These are phyloP conservation scores for Yamadazyma paraphyllophila DNA, from an alignment of 805 yeast species.

Conservation along the genomic window DNA sequence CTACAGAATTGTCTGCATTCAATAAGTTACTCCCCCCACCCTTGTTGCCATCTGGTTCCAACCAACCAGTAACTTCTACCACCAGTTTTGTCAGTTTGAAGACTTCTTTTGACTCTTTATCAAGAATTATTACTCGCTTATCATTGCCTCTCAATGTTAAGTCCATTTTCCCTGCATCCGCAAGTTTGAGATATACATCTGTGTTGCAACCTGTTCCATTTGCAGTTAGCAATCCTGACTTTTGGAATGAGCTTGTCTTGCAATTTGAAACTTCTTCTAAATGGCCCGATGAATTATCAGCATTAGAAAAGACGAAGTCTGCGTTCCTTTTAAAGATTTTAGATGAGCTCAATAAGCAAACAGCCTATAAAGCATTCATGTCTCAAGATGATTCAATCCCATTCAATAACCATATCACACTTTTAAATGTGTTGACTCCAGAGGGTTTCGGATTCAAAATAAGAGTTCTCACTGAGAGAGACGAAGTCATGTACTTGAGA, in stretches of 20 bases:
- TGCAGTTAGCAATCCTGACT: conserved; percentile 71
- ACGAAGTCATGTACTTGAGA: conserved; percentile 68
- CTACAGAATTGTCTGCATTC: conserved; percentile 43
- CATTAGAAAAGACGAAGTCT: conserved; percentile 85
- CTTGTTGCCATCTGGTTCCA: conserved; percentile 53
- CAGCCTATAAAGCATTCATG: conserved; percentile 56
- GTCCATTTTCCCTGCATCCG: conserved; percentile 68
- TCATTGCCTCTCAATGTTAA: conserved; percentile 68
- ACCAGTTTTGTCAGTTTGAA: conserved; percentile 31
- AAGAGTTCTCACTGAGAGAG: conserved; percentile 79
- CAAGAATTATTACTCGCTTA: conserved; percentile 46
- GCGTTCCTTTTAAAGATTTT: conserved; percentile 77
- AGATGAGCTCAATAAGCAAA: conserved; percentile 47
- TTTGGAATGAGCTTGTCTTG: conserved; percentile 74
- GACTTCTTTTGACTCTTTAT: conserved; percentile 48
- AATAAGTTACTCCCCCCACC: conserved; percentile 58
- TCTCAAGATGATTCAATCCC: conserved; percentile 67
- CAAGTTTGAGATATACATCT: conserved; percentile 75
- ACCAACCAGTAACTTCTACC: conserved; percentile 45
- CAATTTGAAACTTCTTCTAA: conserved; percentile 87
- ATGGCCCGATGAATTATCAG: conserved; percentile 92
- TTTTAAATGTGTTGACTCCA: conserved; percentile 70
- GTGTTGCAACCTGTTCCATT: conserved; percentile 78
- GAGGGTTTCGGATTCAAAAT: conserved; percentile 86
- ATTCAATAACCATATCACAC: conserved; percentile 55